These are phyloP conservation scores for Cyberlindnera samutprakarnensis DNA, from an alignment of 805 yeast species.

Conservation along the genomic window DNA sequence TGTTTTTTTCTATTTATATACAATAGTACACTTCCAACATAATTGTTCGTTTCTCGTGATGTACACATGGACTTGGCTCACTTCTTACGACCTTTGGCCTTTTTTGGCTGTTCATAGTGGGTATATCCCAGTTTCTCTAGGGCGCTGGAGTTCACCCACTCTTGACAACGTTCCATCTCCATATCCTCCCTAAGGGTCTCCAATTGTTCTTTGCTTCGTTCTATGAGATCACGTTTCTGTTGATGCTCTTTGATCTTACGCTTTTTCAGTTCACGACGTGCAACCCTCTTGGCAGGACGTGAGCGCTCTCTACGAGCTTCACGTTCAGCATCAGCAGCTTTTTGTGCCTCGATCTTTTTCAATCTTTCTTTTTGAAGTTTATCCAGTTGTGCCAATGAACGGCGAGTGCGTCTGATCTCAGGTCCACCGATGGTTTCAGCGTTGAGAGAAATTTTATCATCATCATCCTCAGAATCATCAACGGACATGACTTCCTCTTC, in stretches of 20 bases:
- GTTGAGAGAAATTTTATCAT: slow-evolving; percentile 4
- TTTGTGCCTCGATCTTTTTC: slow-evolving; percentile 6
- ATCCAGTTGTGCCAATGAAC: slow-evolving; percentile 19
- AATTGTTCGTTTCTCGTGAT: no score
- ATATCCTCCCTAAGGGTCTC: slow-evolving; percentile 29
- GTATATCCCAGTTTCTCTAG: slow-evolving; percentile 41
- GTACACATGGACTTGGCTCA: no score
- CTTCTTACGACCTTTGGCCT: slow-evolving; percentile 6
- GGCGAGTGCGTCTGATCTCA: slow-evolving; percentile 21
- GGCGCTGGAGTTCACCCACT: slow-evolving; percentile 60
- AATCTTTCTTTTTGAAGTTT: slow-evolving; percentile 15
- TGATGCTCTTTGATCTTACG: slow-evolving; percentile 26
- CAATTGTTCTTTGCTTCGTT: slow-evolving; percentile 23
- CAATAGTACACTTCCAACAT: no score
- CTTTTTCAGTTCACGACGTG: slow-evolving; percentile 27
- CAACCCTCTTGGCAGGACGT: slow-evolving; percentile 29
- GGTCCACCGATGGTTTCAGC: slow-evolving; percentile 8
- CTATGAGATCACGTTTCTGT: slow-evolving; percentile 22
- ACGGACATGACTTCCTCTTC: slow-evolving; percentile 8
- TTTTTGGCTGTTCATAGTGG: slow-evolving; percentile 44
- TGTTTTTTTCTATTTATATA: no score
- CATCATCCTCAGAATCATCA: slow-evolving; percentile 12
- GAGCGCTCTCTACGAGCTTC: slow-evolving; percentile 18
- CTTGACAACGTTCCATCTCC: slow-evolving; percentile 39
- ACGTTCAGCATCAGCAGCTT: slow-evolving; percentile 13